phyloP scores from a whole-genome alignment of 768 basidiomycete species.

The Tubosaeta brunneosetosa region DNA sequence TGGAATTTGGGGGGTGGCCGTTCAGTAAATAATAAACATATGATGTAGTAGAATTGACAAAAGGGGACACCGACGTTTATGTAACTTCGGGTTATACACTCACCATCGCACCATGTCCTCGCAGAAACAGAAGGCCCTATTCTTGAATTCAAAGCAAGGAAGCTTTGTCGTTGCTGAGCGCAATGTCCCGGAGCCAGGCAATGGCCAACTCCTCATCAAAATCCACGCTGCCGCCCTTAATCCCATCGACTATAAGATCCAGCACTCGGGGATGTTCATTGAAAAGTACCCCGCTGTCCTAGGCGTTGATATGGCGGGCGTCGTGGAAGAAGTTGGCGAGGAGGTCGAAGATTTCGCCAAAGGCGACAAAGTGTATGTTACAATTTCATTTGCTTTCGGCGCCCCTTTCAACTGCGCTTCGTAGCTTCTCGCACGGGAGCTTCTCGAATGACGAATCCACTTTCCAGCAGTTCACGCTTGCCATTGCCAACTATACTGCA shows the following conservation, averaged over 20 bases:
- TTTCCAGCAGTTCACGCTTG: conserved; percentile 41
- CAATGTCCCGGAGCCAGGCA: conserved; percentile 31
- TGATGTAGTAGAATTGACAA: conserved; percentile 12
- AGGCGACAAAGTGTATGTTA: conserved; percentile 41
- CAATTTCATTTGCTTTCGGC: background rate
- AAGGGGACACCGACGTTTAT: conserved; percentile 5
- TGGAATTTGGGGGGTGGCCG: conserved; percentile 30
- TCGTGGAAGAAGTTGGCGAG: conserved; percentile 36
- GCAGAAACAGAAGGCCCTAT: conserved; percentile 27
- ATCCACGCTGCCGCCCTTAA: conserved; percentile 40
- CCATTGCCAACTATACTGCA: conserved; percentile 30
- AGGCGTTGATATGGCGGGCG: conserved; percentile 36
- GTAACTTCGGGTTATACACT: conserved; percentile 4
- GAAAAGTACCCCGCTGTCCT: conserved; percentile 34
- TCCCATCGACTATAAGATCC: conserved; percentile 42
- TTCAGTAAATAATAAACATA: conserved; percentile 24
- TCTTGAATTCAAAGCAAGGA: conserved; percentile 25
- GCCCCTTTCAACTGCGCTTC: background rate
- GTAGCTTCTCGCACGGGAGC: conserved; percentile 22
- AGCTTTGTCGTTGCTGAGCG: conserved; percentile 27
- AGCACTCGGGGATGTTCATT: conserved; percentile 27
- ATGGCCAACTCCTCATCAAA: conserved; percentile 40
- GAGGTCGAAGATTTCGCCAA: conserved; percentile 31
- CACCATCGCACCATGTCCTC: conserved; percentile 15
- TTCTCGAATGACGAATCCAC: conserved; percentile 30